These are phyloP conservation scores for Claviceps citrina DNA, from an alignment of 2,329 filamentous ascomycete species.

Conservation along the genomic window DNA sequence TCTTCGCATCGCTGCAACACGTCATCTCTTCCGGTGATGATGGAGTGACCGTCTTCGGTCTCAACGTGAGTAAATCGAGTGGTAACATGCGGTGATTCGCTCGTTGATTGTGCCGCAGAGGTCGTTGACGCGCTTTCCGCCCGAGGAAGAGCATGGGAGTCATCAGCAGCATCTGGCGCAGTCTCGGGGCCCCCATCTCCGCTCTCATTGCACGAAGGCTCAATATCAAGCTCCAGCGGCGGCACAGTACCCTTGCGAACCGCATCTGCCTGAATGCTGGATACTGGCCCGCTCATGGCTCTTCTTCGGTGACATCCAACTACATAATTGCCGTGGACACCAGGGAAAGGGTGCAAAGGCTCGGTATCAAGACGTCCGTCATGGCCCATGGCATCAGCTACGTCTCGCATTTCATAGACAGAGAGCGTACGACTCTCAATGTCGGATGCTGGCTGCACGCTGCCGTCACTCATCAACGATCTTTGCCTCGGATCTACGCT, in stretches of 20 bases:
- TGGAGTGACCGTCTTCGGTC: conserved; percentile 62
- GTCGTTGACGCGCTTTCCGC: conserved; percentile 8
- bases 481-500: conserved; percentile 44
- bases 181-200: conserved; percentile 10
- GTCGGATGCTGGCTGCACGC: conserved; percentile 20
- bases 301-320: conserved; percentile 18
- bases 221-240: conserved; percentile 21
- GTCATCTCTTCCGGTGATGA: conserved; percentile 66
- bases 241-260: conserved; percentile 21
- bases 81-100: conserved; percentile 40
- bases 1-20: conserved; percentile 72
- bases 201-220: conserved; percentile 17
- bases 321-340: not conserved
- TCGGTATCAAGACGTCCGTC: conserved; percentile 14
- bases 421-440: conserved; percentile 17
- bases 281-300: conserved; percentile 23
- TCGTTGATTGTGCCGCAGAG: conserved; percentile 11
- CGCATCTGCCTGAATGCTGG: conserved; percentile 30
- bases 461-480: conserved; percentile 26
- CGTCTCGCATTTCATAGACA: conserved; percentile 15
- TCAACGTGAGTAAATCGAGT: conserved; percentile 64
- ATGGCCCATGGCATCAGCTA: conserved; percentile 16
- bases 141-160: not conserved
- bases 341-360: conserved; percentile 10
- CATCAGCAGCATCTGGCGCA: not conserved